These are phyloP conservation scores for Auriculariales sp. DNA, from an alignment of 768 basidiomycete species.

Conservation along the genomic window DNA sequence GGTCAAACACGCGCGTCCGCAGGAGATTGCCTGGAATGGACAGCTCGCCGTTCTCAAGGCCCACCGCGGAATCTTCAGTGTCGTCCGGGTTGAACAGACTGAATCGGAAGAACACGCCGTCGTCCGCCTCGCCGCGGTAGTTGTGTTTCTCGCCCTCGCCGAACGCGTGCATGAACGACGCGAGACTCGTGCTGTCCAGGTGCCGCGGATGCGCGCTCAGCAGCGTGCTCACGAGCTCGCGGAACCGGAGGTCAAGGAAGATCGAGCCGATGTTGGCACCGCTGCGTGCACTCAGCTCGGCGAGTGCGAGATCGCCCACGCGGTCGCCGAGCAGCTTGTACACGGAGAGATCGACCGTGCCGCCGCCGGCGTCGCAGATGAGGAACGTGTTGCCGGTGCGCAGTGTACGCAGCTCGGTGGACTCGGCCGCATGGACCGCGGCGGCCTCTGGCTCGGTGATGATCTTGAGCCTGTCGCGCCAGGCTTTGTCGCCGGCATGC, in stretches of 20 bases:
- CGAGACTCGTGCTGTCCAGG: slow-evolving; percentile 65
- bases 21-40: slow-evolving; percentile 69
- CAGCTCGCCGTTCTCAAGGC: slow-evolving; percentile 70
- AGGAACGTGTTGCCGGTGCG: slow-evolving; percentile 75
- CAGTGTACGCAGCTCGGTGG: slow-evolving; percentile 68
- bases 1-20: slow-evolving; percentile 76
- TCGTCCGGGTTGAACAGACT: slow-evolving; percentile 84
- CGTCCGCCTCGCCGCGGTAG: slow-evolving; percentile 59
- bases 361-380: slow-evolving; percentile 85
- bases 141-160: slow-evolving; percentile 78
- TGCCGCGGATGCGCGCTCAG: slow-evolving; percentile 76
- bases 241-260: slow-evolving; percentile 77
- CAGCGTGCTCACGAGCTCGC: slow-evolving; percentile 63
- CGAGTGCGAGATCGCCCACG: slow-evolving; percentile 71
- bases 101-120: slow-evolving; percentile 68
- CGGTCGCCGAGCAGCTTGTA: slow-evolving; percentile 58
- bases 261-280: slow-evolving; percentile 80
- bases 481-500: slow-evolving; percentile 52
- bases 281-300: slow-evolving; percentile 77
- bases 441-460: slow-evolving; percentile 76
- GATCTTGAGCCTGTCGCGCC: slow-evolving; percentile 71
- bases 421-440: slow-evolving; percentile 77
- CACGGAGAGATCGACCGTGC: slow-evolving; percentile 44
- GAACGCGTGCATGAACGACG: slow-evolving; percentile 65
- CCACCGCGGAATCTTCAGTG: slow-evolving; percentile 64